A percentile compares a stretch with the other conserved stretches of the same genome.
Evolutionary conservation across 1,284 basidiomycete genomes (phyloP).

Genomic region (Cerrena zonata): DNA sequence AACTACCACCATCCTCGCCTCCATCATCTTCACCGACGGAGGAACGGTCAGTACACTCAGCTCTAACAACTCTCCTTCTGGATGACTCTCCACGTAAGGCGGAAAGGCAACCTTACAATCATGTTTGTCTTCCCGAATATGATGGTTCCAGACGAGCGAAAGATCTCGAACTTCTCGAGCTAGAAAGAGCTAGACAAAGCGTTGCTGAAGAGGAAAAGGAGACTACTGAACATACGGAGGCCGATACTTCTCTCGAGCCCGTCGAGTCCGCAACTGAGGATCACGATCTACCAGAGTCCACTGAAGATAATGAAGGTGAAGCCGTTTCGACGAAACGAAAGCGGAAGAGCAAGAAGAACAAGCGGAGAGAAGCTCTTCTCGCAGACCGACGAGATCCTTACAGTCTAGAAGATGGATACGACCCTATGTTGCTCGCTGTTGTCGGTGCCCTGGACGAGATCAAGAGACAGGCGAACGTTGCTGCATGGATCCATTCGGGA

Average conservation of each 20-base stretch:
- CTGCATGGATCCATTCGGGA: constrained; percentile 60
- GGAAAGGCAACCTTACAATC: constrained; percentile 73
- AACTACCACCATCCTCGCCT: constrained; percentile 11
- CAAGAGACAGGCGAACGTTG: constrained; percentile 57
- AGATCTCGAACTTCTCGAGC: constrained; percentile 36
- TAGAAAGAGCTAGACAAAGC: constrained; percentile 10
- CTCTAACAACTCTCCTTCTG: constrained; percentile 68
- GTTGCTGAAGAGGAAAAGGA: constrained; percentile 6
- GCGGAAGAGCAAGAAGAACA: constrained; percentile 18
- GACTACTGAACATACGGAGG: neutral
- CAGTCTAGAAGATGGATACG: constrained; percentile 32
- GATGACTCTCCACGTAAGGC: constrained; percentile 81
- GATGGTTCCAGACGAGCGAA: constrained; percentile 36
- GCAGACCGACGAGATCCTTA: constrained; percentile 12
- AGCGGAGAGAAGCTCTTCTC: constrained; percentile 15
- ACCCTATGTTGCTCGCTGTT: constrained; percentile 62
- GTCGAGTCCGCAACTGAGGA: neutral
- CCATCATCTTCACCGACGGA: constrained; percentile 5
- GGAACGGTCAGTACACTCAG: constrained; percentile 40
- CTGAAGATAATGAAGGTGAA: neutral
- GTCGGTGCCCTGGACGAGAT: constrained; percentile 63
- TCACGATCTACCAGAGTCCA: neutral
- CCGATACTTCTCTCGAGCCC: too few relatives aligned
- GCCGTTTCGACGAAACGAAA: constrained; percentile 17
- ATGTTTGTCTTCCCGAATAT: constrained; percentile 72